phyloP scores from a whole-genome alignment of 2,329 filamentous ascomycete species.

The Diaporthe capsici region DNA sequence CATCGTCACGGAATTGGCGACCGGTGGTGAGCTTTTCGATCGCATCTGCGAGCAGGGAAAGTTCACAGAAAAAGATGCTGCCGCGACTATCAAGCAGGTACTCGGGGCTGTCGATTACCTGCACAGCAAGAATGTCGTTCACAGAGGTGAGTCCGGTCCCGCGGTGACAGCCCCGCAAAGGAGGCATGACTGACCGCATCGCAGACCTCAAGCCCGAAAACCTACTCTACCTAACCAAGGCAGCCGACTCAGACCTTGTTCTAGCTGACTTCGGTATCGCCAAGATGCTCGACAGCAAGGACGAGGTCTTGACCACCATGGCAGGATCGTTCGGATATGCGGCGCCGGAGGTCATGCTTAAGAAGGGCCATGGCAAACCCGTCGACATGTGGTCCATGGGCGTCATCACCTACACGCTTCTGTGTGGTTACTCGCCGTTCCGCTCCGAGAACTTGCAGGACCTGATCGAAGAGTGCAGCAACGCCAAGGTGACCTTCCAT shows the following conservation, averaged over 20 bases:
- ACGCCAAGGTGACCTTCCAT: constrained; percentile 90
- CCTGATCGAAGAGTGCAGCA: constrained; percentile 93
- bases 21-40: constrained; percentile 96
- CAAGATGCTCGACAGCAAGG: constrained; percentile 93
- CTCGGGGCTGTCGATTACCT: constrained; percentile 94
- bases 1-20: constrained; percentile 96
- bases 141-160: constrained; percentile 76
- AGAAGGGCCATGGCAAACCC: constrained; percentile 96
- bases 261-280: constrained; percentile 98
- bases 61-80: constrained; percentile 98
- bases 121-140: constrained; percentile 94
- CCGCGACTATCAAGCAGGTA: constrained; percentile 94
- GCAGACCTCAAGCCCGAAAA: constrained; percentile 98
- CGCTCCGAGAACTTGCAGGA: constrained; percentile 93
- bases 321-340: constrained; percentile 98
- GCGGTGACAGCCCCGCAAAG: not conserved
- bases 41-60: constrained; percentile 98
- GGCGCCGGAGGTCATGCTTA: constrained; percentile 97
- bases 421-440: constrained; percentile 99
- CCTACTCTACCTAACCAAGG: constrained; percentile 88
- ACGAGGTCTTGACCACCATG: constrained; percentile 97
- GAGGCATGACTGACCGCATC: constrained; percentile 19
- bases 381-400: constrained; percentile 99
- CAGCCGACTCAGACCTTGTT: constrained; percentile 85
- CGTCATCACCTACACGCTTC: constrained; percentile 97